Percentiles rank a stretch among this genome's conserved stretches.
phyloP scores from a whole-genome alignment of 345 rosid genomes.

The Eucalyptus cloeziana region DNA sequence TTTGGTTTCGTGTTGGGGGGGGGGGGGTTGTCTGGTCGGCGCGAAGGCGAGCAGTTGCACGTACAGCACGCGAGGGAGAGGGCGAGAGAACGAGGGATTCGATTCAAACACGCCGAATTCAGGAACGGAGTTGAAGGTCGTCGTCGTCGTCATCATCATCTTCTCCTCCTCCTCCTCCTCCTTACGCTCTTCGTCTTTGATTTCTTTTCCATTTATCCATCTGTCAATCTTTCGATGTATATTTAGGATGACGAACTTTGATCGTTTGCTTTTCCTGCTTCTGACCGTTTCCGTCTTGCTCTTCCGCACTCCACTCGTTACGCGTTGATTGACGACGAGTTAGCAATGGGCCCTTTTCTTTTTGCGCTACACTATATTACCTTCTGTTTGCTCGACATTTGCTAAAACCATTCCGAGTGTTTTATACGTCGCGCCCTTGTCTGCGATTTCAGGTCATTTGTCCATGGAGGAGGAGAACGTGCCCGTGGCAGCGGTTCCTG shows the following conservation, averaged over 20 bases:
- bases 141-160: neutral
- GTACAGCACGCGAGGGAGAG: no score
- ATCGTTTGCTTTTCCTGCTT: neutral
- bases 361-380: neutral
- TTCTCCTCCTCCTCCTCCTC: neutral
- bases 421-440: neutral
- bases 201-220: neutral
- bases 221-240: neutral
- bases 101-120: neutral
- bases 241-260: neutral
- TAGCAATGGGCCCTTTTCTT: neutral
- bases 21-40: neutral
- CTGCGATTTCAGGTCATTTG: neutral
- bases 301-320: neutral
- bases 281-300: neutral
- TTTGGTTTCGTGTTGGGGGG: neutral
- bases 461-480: neutral
- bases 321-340: neutral
- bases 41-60: neutral
- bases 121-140: neutral
- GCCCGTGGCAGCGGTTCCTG: neutral
- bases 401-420: neutral
- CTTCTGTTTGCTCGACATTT: neutral
- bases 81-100: neutral
- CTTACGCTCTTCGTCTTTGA: neutral